These are phyloP conservation scores for Rhodotorula sp. DNA, from an alignment of 1,284 basidiomycete species.

Conservation along the genomic window DNA sequence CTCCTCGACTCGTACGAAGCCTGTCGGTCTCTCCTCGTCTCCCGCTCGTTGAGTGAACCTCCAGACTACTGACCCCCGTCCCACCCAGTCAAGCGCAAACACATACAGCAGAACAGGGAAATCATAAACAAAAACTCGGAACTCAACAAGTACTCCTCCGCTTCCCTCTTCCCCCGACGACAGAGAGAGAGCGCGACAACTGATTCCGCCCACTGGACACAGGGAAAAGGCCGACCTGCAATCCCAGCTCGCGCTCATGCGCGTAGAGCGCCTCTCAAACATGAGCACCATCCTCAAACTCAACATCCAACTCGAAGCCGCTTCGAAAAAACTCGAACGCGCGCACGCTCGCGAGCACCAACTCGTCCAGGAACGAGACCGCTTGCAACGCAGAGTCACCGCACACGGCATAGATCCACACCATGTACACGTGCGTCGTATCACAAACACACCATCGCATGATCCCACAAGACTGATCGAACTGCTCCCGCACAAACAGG, in stretches of 20 bases:
- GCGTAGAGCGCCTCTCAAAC: constrained; percentile 40
- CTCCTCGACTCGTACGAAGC: constrained; percentile 38
- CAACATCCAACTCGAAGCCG: constrained; percentile 29
- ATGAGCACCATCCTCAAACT: constrained; percentile 34
- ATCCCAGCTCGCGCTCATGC: constrained; percentile 36
- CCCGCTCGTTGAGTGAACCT: constrained; percentile 4
- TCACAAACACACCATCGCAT: too few species aligned
- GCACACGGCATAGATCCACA: constrained; percentile 8
- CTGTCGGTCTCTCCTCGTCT: constrained; percentile 18
- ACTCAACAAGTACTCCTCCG: constrained; percentile 36
- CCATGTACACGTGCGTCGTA: constrained; percentile 23
- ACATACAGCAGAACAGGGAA: constrained; percentile 46
- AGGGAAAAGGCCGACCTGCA: constrained; percentile 43
- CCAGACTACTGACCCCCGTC: not conserved
- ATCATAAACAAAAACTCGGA: constrained; percentile 45
- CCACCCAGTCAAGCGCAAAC: constrained; percentile 41
- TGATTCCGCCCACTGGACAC: not conserved
- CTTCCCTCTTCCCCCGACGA: not conserved
- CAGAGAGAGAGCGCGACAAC: not conserved
- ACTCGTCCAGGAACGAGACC: constrained; percentile 22
- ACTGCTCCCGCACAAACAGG: not conserved
- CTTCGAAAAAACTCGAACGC: constrained; percentile 29
- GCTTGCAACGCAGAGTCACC: not conserved
- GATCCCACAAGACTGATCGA: not conserved
- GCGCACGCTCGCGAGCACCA: constrained; percentile 8